Conservation (phyloP, 768 basidiomycete species). For the Pilatotrama ljubarskyi region DNA sequence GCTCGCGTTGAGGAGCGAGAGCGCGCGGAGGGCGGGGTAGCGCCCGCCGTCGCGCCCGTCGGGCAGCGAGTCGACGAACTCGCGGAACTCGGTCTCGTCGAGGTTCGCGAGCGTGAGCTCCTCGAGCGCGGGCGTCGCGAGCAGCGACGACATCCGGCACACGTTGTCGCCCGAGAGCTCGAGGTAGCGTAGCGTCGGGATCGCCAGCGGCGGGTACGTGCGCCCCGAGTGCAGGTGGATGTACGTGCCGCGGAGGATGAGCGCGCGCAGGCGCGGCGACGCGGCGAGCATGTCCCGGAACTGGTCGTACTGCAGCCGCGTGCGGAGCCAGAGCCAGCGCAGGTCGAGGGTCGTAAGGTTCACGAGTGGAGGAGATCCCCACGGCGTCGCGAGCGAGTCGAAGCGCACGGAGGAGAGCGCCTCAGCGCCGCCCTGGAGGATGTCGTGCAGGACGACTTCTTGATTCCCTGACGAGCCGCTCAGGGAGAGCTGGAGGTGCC, state of each 20-base stretch:
- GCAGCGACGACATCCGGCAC: conserved; percentile 26
- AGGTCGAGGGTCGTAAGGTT: conserved; percentile 25
- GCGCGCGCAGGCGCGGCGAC: conserved; percentile 21
- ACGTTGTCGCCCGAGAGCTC: conserved; percentile 29
- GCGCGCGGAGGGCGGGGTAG: conserved; percentile 23
- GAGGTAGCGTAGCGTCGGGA: conserved; percentile 26
- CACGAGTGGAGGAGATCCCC: conserved; percentile 17
- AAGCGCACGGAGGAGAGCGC: conserved; percentile 24
- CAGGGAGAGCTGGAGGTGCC: conserved; percentile 24
- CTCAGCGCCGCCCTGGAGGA: conserved; percentile 25
- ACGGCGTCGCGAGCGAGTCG: conserved; percentile 25
- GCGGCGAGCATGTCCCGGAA: conserved; percentile 25
- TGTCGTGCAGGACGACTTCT: conserved; percentile 19
- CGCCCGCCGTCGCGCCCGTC: conserved; percentile 7
- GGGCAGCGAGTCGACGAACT: conserved; percentile 24
- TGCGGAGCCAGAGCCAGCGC: conserved; percentile 28
- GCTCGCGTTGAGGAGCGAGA: conserved; percentile 25
- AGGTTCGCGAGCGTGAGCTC: conserved; percentile 29
- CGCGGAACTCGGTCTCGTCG: conserved; percentile 31
- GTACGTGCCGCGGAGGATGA: conserved; percentile 28
- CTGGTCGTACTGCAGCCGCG: conserved; percentile 22
- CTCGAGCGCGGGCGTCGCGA: conserved; percentile 22
- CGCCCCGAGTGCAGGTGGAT: conserved; percentile 22
- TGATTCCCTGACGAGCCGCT: conserved; percentile 23
- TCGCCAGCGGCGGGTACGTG: conserved; percentile 15